Evolutionary conservation across 129 eudicot species (phyloP), one percentile per base, ranked within the genome.

Genomic region (Lonicera japonica): DNA sequence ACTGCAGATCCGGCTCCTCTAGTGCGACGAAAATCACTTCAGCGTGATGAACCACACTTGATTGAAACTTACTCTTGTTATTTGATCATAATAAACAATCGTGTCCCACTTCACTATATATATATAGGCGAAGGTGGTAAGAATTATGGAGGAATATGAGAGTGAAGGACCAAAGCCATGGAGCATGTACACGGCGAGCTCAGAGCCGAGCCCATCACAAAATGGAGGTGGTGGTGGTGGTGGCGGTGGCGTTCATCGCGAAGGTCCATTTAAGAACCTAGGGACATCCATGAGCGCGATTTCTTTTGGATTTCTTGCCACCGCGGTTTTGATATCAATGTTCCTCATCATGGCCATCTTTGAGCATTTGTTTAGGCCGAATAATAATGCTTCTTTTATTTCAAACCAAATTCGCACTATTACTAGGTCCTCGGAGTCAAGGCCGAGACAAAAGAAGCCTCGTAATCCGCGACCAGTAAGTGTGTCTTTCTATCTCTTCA

Each of bases 211-310:
- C 72, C 71, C 85, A 5, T 76, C 64, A 8, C 88, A 88, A 69
- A 63, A 75, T 17, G 81, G 77, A 62, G 67, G 2, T 2, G 36
- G n/a, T n/a, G n/a, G n/a, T n/a, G n/a, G n/a, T n/a, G n/a, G n/a
- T n/a, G n/a, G n/a, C n/a, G n/a, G n/a, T n/a, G n/a, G n/a, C n/a
- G n/a, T 48, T 38, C 71, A 80, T 16, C 63, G 69, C 20, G 79
- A 82, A 51, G 95, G 80, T 59, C 82, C 86, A 36, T 83, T 90
- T 88, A 86, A 80, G 75, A 78, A 75, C 76, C 65, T 73, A 12
- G 96, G 92, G 64, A 70, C 88, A 21, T 88, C 95, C n/a, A 88
- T 88, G 88, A 81, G 76, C 23, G 96, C 96, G 25, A 83, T 87
- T 66, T 87, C 91, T 25, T 83, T 80, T 25, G 95, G 95, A 25